Conservation (phyloP, 2,329 filamentous ascomycete species). For the Pestalotiopsis fici region DNA sequence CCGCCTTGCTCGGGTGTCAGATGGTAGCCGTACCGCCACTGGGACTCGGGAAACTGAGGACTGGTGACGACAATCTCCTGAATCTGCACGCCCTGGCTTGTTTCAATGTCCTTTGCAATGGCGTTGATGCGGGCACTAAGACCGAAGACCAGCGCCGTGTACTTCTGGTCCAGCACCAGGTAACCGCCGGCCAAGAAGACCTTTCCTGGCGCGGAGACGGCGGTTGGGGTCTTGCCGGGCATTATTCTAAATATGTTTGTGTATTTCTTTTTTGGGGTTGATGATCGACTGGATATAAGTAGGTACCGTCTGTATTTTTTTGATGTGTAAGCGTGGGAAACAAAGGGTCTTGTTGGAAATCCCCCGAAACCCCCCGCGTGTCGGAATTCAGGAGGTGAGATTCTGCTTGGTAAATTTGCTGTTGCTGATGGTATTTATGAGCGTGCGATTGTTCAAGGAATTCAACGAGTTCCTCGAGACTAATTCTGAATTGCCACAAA, state of each 20-base stretch:
- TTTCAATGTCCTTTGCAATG: conserved; percentile 56
- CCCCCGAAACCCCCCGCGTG: background rate
- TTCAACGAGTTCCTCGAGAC: too few relatives aligned
- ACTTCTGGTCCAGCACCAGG: conserved; percentile 84
- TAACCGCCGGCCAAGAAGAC: conserved; percentile 94
- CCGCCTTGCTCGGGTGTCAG: conserved; percentile 72
- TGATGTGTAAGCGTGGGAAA: too few relatives aligned
- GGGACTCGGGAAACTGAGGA: conserved; percentile 84
- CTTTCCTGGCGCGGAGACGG: conserved; percentile 92
- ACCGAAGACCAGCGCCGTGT: conserved; percentile 75
- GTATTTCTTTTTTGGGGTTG: background rate
- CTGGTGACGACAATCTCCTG: conserved; percentile 83
- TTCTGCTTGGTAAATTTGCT: background rate
- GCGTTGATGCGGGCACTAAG: conserved; percentile 70
- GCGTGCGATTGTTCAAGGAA: too few relatives aligned
- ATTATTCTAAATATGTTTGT: conserved; percentile 5
- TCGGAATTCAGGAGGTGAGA: background rate
- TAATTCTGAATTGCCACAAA: too few relatives aligned
- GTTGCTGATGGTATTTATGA: too few relatives aligned
- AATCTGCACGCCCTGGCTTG: conserved; percentile 63
- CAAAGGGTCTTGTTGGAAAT: background rate
- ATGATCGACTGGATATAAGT: background rate
- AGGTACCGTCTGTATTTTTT: too few relatives aligned
- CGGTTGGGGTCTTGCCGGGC: conserved; percentile 33
- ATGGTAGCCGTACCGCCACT: conserved; percentile 85